phyloP scores from a whole-genome alignment of 2,329 filamentous ascomycete genomes.

The Trichoderma harzianum region DNA sequence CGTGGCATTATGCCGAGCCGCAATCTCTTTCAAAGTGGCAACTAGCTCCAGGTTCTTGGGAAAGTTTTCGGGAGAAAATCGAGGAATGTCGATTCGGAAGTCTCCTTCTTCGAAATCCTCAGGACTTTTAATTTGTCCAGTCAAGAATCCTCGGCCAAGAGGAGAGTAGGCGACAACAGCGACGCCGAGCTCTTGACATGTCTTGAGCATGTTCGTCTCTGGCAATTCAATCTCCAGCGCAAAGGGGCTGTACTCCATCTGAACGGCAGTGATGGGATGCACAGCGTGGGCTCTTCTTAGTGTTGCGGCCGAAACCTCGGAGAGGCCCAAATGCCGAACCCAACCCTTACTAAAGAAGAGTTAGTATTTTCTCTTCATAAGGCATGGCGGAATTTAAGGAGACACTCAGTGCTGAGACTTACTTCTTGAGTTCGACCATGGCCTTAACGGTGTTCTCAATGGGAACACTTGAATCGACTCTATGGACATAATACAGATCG shows the following conservation, averaged over 20 bases:
- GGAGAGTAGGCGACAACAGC: conserved; percentile 57
- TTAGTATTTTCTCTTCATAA: background rate
- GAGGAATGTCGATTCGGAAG: conserved; percentile 32
- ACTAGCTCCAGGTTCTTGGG: conserved; percentile 52
- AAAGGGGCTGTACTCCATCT: conserved; percentile 55
- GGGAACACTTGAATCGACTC: conserved; percentile 45
- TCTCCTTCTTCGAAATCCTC: conserved; percentile 45
- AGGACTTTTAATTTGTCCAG: conserved; percentile 44
- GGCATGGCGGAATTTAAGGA: background rate
- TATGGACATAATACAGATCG: conserved; percentile 55
- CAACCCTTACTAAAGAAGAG: conserved; percentile 43
- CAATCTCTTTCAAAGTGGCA: conserved; percentile 46
- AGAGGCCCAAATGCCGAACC: conserved; percentile 55
- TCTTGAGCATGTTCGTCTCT: conserved; percentile 46
- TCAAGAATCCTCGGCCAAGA: conserved; percentile 56
- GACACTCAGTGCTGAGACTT: background rate
- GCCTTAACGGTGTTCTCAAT: conserved; percentile 49
- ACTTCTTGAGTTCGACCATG: conserved; percentile 45
- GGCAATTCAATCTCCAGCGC: conserved; percentile 56
- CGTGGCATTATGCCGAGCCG: conserved; percentile 52
- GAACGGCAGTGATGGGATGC: conserved; percentile 48
- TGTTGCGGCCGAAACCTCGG: conserved; percentile 47
- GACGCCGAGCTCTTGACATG: conserved; percentile 55
- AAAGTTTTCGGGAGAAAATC: conserved; percentile 24
- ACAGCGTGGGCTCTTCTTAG: conserved; percentile 50